A percentile compares a stretch with the other conserved stretches of the same genome.
Conservation (phyloP, 305 asterid species). For the Plantago coronopus region DNA sequence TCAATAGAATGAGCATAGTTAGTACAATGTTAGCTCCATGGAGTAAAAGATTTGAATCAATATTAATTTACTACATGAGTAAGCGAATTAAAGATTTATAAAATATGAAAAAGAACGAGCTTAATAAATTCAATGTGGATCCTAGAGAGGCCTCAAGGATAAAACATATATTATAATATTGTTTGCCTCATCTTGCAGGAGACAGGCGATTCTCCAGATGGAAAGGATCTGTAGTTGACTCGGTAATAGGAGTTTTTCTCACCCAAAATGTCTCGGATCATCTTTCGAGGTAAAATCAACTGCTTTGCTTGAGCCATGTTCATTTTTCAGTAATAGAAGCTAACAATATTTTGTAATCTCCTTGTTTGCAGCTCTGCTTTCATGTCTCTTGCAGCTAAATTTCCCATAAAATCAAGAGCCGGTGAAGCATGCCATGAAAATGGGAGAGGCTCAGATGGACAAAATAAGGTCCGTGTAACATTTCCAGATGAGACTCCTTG, state of each 20-base stretch:
- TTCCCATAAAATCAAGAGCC: constrained; percentile 46
- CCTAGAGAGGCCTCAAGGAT: no score
- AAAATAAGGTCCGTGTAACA: constrained; percentile 53
- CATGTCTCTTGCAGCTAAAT: constrained; percentile 85
- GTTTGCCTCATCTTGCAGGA: constrained; percentile 41
- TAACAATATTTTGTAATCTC: constrained; percentile 15
- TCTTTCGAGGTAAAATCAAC: constrained; percentile 70
- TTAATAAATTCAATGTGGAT: no score
- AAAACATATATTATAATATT: no score
- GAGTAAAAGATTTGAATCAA: not conserved
- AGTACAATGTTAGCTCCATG: not conserved
- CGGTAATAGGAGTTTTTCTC: constrained; percentile 92
- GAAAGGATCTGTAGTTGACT: constrained; percentile 98
- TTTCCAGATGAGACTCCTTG: constrained; percentile 60
- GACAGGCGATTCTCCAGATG: constrained; percentile 89
- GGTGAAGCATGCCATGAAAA: constrained; percentile 26
- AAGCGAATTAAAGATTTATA: no score
- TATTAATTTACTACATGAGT: no score
- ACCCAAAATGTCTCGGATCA: constrained; percentile 97
- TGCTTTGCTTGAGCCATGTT: constrained; percentile 11
- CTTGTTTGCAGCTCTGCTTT: constrained; percentile 75
- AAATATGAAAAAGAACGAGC: no score
- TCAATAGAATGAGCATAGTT: not conserved
- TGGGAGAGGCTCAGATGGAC: constrained; percentile 37
- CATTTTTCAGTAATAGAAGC: constrained; percentile 13